These are phyloP conservation scores for Aspergillus japonicus DNA, from an alignment of 2,329 filamentous ascomycete genomes.

Conservation along the genomic window DNA sequence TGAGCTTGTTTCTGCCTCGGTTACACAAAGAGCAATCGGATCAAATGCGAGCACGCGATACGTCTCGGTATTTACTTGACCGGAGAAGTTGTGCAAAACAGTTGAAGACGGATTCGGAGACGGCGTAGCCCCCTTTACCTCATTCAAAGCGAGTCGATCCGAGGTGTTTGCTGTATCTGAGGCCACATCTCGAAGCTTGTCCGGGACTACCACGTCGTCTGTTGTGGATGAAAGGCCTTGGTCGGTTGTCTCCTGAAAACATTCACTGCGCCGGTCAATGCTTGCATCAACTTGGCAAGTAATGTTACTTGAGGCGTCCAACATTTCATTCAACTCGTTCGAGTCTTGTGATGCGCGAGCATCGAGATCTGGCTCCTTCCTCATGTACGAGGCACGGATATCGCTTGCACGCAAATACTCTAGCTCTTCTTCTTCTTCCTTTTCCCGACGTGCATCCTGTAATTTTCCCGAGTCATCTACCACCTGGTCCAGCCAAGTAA, in stretches of 20 bases:
- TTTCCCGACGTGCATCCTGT: constrained; percentile 15
- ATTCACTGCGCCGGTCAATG: constrained; percentile 7
- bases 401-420: constrained; percentile 37
- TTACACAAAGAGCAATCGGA: constrained; percentile 29
- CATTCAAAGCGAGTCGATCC: not conserved
- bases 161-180: not conserved
- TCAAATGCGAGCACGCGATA: constrained; percentile 44
- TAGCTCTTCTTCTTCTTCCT: constrained; percentile 30
- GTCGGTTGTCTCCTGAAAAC: not conserved
- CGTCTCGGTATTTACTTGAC: constrained; percentile 9
- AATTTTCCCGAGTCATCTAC: not conserved
- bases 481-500: not conserved
- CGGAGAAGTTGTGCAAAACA: not conserved
- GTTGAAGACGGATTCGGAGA: not conserved
- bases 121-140: not conserved
- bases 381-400: constrained; percentile 34
- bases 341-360: constrained; percentile 13
- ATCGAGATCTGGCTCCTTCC: constrained; percentile 19
- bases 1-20: constrained; percentile 33
- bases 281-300: constrained; percentile 19
- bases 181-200: not conserved
- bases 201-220: not conserved
- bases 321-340: constrained; percentile 24
- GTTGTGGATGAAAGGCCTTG: not conserved
- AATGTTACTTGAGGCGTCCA: constrained; percentile 16